A percentile compares a stretch with the other conserved stretches of the same genome.
Conservation (phyloP, 1,284 basidiomycete genomes). For the Cutaneotrichosporon arboriforme region DNA sequence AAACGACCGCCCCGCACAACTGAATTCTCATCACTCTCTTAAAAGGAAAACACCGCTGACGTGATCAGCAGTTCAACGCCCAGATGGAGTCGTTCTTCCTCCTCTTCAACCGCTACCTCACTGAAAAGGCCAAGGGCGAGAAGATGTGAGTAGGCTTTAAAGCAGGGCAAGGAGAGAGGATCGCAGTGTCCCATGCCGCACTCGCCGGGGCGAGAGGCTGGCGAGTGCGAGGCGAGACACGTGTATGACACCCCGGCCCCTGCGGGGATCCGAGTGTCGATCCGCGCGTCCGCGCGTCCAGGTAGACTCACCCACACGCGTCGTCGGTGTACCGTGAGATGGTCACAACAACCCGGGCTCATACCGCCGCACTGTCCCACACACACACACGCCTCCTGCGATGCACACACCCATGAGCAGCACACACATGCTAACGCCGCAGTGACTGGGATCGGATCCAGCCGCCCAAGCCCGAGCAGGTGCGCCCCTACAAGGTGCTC, state of each 20-base stretch:
- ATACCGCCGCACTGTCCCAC: too few species aligned
- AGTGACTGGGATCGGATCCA: constrained; percentile 98
- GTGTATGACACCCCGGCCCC: too few species aligned
- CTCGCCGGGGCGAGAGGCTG: neutral
- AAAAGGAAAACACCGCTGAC: constrained; percentile 7
- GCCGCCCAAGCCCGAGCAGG: constrained; percentile 86
- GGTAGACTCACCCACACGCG: too few species aligned
- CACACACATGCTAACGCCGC: constrained; percentile 1
- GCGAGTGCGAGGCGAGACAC: too few species aligned
- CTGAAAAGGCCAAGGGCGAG: constrained; percentile 87
- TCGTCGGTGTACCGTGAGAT: too few species aligned
- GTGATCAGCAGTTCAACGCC: constrained; percentile 77
- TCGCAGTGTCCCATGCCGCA: neutral
- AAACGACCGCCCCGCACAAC: too few species aligned
- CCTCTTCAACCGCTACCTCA: constrained; percentile 96
- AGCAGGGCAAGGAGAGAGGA: neutral
- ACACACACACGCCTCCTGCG: too few species aligned
- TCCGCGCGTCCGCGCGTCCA: too few species aligned
- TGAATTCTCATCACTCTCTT: too few species aligned
- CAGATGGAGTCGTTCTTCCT: constrained; percentile 99
- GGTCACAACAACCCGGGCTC: too few species aligned
- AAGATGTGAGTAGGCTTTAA: constrained; percentile 72
- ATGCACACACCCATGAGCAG: neutral
- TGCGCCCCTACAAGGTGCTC: constrained; percentile 79
- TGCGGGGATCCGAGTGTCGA: too few species aligned